These are phyloP conservation scores for Pilaira anomala DNA, from an alignment of 192 early-diverging fungal genomes.

Conservation along the genomic window DNA sequence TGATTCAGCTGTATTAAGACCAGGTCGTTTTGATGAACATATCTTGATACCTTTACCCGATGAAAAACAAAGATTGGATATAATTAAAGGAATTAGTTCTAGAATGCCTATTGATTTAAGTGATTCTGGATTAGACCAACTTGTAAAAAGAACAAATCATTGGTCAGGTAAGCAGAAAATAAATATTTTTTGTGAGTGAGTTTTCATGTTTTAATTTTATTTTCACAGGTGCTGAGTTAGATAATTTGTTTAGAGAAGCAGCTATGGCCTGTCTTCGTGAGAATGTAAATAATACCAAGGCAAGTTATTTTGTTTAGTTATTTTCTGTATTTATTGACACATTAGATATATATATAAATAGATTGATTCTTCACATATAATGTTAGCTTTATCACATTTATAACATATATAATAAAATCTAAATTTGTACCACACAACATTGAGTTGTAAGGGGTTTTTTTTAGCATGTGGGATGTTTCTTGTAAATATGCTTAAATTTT, in stretches of 20 bases:
- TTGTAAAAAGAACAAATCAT: slow-evolving; percentile 54
- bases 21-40: slow-evolving; percentile 81
- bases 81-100: slow-evolving; percentile 52
- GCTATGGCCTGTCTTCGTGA: slow-evolving; percentile 65
- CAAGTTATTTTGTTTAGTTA: too few species aligned
- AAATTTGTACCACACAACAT: too few species aligned
- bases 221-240: slow-evolving; percentile 70
- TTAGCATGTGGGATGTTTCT: too few species aligned
- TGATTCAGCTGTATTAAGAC: slow-evolving; percentile 79
- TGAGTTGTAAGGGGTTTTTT: too few species aligned
- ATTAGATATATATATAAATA: too few species aligned
- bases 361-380: too few species aligned
- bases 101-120: slow-evolving; percentile 55
- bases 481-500: too few species aligned
- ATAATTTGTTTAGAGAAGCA: slow-evolving; percentile 81
- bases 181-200: too few species aligned
- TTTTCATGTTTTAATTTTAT: background rate
- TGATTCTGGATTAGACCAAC: slow-evolving; percentile 36
- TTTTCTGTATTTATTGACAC: too few species aligned
- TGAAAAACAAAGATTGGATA: slow-evolving; percentile 53
- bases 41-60: slow-evolving; percentile 63
- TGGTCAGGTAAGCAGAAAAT: slow-evolving; percentile 50
- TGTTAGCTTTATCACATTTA: too few species aligned
- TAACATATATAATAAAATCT: too few species aligned
- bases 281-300: slow-evolving; percentile 51